Base-by-base conservation (phyloP, 108 stramenopile genomes). In the Nitzschia sp. region DNA sequence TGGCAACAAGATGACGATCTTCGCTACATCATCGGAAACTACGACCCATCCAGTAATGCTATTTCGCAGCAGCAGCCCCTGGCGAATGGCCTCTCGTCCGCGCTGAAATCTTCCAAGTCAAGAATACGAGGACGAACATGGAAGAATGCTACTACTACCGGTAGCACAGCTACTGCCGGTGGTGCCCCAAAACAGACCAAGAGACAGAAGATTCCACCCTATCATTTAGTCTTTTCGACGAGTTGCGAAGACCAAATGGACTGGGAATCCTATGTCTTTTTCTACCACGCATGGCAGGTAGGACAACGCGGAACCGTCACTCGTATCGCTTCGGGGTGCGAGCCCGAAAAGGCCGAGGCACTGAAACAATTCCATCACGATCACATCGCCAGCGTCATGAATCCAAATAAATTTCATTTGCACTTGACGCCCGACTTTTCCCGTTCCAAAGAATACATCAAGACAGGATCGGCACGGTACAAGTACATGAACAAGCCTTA, bases 401-500 rank as follows among this genome's bases (percentile, higher is more conserved):
- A 82, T 79, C 77, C 86, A 28, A 68, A 68, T 9, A 54, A 75
- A 27, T 88, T 78, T 75, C n/a, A n/a, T n/a, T 68, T 95, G 47
- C 94, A 95, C 65, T 70, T 88, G 45, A 95, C 94, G 16, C 89
- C 90, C 13, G 83, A 84, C 15, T 80, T 66, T 71, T 27, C 48
- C 5, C 48, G 48, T 21, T 11, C 9, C 19, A 19, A 11, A 4
- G 48, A 50, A 21, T 87, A 19, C 63, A 47, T 65, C 50, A 8
- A n/a, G 4, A n/a, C 4, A 4, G 48, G 48, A 4, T n/a, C 8
- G 19, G 48, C 48, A 19, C 48, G 48, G 4, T 50, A 50, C 80
- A 88, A 94, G 47, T 97, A 88, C 70, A 95, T 83, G 82, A 97
- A 97, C 80, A 97, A 97, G 66, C 97, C 97, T 1, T 90, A 75